These are phyloP conservation scores for Dioscorea zingiberensis DNA, from an alignment of 106 monocot genomes.

Conservation along the genomic window DNA sequence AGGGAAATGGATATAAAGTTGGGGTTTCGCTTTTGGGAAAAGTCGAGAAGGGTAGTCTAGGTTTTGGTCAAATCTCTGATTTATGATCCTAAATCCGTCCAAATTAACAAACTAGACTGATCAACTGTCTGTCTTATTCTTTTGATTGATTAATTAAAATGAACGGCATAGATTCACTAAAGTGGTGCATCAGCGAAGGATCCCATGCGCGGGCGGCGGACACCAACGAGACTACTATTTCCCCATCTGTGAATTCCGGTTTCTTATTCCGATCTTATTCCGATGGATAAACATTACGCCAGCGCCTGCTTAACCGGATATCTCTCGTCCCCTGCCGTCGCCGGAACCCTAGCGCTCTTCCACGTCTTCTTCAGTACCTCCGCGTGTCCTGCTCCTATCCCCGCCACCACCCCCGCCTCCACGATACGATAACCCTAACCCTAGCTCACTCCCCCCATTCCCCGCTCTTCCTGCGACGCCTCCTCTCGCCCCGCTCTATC, in stretches of 20 bases:
- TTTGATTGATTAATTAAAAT: too few relatives aligned
- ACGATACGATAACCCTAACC: constrained; percentile 14
- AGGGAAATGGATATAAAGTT: not conserved
- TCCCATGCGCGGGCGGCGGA: not conserved
- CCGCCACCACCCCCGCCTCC: constrained; percentile 6
- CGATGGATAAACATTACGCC: constrained; percentile 57
- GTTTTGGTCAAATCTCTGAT: not conserved
- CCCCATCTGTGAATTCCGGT: not conserved
- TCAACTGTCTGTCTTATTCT: too few relatives aligned
- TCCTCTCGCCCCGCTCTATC: constrained; percentile 38
- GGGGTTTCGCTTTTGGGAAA: not conserved
- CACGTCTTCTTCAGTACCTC: constrained; percentile 34
- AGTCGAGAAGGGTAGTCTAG: not conserved
- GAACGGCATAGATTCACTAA: too few relatives aligned
- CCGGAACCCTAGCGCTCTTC: constrained; percentile 55
- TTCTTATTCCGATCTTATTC: not conserved
- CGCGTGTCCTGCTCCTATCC: constrained; percentile 24
- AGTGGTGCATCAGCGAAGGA: too few relatives aligned
- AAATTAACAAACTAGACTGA: too few relatives aligned
- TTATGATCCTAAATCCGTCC: not conserved
- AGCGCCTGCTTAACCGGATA: constrained; percentile 61
- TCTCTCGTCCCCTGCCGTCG: constrained; percentile 32
- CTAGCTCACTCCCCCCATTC: constrained; percentile 42
- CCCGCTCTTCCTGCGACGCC: constrained; percentile 64
- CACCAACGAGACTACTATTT: not conserved